Evolutionary conservation across 495 filamentous ascomycete species (phyloP).

Genomic region (Penicillium mononematosum): DNA sequence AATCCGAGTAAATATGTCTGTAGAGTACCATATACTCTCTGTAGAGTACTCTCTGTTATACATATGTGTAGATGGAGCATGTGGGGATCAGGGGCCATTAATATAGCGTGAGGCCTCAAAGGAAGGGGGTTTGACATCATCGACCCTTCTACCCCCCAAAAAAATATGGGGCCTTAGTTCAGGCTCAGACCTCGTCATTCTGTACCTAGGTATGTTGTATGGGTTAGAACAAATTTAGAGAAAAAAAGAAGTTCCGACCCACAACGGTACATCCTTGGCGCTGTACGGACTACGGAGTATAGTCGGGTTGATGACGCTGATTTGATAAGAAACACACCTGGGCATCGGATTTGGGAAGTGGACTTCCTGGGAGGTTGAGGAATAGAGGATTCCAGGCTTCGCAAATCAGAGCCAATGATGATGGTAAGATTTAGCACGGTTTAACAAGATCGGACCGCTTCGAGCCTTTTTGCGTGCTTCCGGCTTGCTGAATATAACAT

Average conservation of each 20-base stretch:
- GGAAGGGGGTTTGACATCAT: background rate
- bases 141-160: background rate
- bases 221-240: background rate
- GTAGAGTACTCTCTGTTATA: no score
- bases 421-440: background rate
- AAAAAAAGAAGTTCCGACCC: slow-evolving; percentile 5
- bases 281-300: slow-evolving; percentile 2
- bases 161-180: slow-evolving; percentile 4
- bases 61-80: slow-evolving; percentile 6
- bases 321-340: slow-evolving; percentile 14
- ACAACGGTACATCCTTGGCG: slow-evolving; percentile 18
- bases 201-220: no score
- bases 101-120: slow-evolving; percentile 20
- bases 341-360: slow-evolving; percentile 14
- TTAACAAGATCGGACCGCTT: background rate
- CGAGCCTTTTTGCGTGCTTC: slow-evolving; percentile 4
- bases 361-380: slow-evolving; percentile 1
- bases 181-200: slow-evolving; percentile 17
- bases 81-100: slow-evolving; percentile 25
- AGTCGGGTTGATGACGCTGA: slow-evolving; percentile 13
- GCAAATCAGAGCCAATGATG: background rate
- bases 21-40: background rate
- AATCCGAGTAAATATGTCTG: background rate
- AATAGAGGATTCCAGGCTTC: slow-evolving; percentile 4
- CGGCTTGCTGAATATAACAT: slow-evolving; percentile 6